phyloP scores from a whole-genome alignment of 805 yeast genomes.

The Nakazawaea ishiwadae region DNA sequence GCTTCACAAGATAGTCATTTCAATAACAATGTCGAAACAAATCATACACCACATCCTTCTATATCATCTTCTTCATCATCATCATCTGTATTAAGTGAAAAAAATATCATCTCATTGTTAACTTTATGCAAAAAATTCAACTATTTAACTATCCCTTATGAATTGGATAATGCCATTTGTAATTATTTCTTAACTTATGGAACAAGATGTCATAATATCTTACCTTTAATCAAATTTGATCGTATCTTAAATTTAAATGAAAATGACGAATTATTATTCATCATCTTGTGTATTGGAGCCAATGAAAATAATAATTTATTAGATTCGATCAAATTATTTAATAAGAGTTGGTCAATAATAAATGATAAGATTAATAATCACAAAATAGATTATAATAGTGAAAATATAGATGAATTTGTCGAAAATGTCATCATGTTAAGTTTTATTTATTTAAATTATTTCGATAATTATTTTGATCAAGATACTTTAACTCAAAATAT shows the following conservation, averaged over 20 bases:
- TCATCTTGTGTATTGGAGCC: slow-evolving; percentile 43
- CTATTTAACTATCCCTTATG: slow-evolving; percentile 17
- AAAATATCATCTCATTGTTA: slow-evolving; percentile 27
- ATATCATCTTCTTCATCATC: too few relatives aligned
- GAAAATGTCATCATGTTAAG: slow-evolving; percentile 41
- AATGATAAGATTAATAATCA: slow-evolving; percentile 24
- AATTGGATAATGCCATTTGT: slow-evolving; percentile 19
- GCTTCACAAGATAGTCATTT: too few relatives aligned
- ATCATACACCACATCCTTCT: too few relatives aligned
- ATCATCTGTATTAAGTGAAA: slow-evolving; percentile 17
- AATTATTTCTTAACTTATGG: slow-evolving; percentile 23
- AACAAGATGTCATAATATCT: slow-evolving; percentile 23
- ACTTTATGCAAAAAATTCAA: slow-evolving; percentile 27
- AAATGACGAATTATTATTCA: slow-evolving; percentile 36
- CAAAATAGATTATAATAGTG: slow-evolving; percentile 25
- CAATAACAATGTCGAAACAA: too few relatives aligned
- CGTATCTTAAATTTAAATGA: slow-evolving; percentile 18
- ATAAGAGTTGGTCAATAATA: slow-evolving; percentile 38
- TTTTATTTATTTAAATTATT: slow-evolving; percentile 36
- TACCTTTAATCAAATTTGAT: slow-evolving; percentile 21
- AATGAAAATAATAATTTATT: slow-evolving; percentile 28
- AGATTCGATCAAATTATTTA: slow-evolving; percentile 33
- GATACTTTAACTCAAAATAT: slow-evolving; percentile 6
- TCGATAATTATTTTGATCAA: slow-evolving; percentile 18
- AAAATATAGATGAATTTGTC: slow-evolving; percentile 31